Base-by-base conservation (phyloP, 176 grass and related monocot species). In the Triticum turgidum region DNA sequence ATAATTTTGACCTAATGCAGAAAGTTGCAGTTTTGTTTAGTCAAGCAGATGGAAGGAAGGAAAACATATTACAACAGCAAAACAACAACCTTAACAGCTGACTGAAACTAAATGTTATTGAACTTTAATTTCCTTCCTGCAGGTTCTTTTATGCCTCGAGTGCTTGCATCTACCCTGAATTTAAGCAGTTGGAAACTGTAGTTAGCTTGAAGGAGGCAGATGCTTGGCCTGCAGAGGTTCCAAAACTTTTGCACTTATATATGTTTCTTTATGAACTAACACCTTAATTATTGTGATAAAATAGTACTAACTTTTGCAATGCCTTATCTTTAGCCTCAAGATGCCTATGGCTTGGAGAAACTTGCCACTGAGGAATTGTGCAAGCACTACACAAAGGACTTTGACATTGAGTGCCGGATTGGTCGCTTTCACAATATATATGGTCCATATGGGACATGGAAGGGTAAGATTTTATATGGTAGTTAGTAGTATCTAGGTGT, bases 361-460 rank as follows among this genome's bases (percentile, higher is more conserved):
- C 90, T 98, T 73, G 93, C 93, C 38, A 95, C 89, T 1, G 96
- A 98, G 86, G 96, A 98, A 89, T 84, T 98, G 44, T 98, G 96
- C 96, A 98, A 98, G 88, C 96, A 98, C 69, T 98, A 98, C 91
- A 98, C 91, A 51, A 98, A 98, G 86, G 96, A 95, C 83, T 98
- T 98, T 42, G 88, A 77, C 73, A 98, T 98, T 41, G 96, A 95
- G 64, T 98, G 96, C 61, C 86, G 96, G 1, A 21, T 98, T 75
- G 96, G 96, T 4, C 91, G 93, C 59, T 98, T 98, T 85, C 96
- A 98, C 59, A 98, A 98, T 78, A 98, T 98, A 44, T 98, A 98
- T 85, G 96, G 96, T 34, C 96, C 96, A 47, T 98, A 95, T 15
- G 96, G 93, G 69, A 98, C 93, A 91, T 98, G 96, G 96, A 98